Evolutionary conservation across 257 asterid genomes (phyloP), one percentile per base, ranked within the genome.

Genomic region (Perilla frutescens): DNA sequence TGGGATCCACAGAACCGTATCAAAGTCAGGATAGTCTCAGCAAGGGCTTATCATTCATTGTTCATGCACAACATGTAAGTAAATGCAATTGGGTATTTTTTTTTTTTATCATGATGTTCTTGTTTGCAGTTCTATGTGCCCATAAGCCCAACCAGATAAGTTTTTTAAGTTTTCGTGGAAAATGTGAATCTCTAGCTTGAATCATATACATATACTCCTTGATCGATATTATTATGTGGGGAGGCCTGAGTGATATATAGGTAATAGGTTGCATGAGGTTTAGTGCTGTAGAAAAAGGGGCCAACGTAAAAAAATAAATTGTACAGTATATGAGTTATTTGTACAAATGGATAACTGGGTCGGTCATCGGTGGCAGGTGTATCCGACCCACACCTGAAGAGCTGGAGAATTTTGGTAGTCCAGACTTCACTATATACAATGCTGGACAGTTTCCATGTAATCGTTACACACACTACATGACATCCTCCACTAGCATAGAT

Each of bases 381-480:
- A 95, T 95, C 90, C 98, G 99, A 74, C 98, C 99, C 87, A 89
- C 96, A 62, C 82, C 91, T 31, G 97, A 95, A 83, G 99, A 95
- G 94, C 98, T 92, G 88, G 97, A 89, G 97, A 75, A 84, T 57
- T 95, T 92, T 57, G 99, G 99, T 81, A 90, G 92, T 79, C 99
- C 99, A 73, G 99, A 95, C 91, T 95, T 95, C 94, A 95, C 99
- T 55, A 95, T 95, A 59, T 95, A 95, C 96, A 95, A 95, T 69
- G 99, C 98, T 1, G 99, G 99, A 57, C 96, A 90, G 86, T 95
- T 95, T 85, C 99, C 99, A 45, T 95, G 99, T 77, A 95, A 95
- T 54, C 98, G 99, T 77, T 95, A 87, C 88, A 95, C 99, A 49
- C 98, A 95, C 84, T 95, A 95, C 86, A 95, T 95, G 99, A 95